Conservation (phyloP, 169 alveolate genomes). For the Eimeria falciformis region DNA sequence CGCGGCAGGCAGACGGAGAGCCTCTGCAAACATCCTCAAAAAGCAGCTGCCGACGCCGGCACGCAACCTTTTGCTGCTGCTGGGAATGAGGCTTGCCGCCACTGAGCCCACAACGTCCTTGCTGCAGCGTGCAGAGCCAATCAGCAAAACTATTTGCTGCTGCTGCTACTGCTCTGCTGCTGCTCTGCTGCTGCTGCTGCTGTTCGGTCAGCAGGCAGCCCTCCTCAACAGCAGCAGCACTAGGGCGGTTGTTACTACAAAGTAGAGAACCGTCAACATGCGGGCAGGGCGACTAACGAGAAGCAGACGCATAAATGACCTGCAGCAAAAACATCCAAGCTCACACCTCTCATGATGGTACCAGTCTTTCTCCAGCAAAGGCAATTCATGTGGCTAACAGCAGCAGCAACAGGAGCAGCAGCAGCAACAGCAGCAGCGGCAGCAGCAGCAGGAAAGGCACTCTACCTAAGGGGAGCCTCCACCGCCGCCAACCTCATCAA, state of each 20-base stretch:
- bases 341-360: neutral
- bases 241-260: neutral
- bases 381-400: neutral
- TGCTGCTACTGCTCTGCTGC: slow-evolving; percentile 60
- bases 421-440: slow-evolving; percentile 4
- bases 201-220: slow-evolving; percentile 10
- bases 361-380: neutral
- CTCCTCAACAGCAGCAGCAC: slow-evolving; percentile 43
- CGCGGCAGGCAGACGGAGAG: no score
- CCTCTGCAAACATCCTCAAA: no score
- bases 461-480: slow-evolving; percentile 22
- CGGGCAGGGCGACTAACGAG: slow-evolving; percentile 30
- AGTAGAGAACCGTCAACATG: neutral
- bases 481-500: neutral
- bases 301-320: slow-evolving; percentile 23
- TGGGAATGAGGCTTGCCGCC: no score
- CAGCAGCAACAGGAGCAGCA: slow-evolving; percentile 27
- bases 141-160: neutral
- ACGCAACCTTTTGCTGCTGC: no score
- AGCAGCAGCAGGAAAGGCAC: neutral
- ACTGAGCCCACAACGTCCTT: neutral
- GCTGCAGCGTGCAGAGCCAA: neutral
- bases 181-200: slow-evolving; percentile 13
- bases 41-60: no score
- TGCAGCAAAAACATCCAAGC: slow-evolving; percentile 31